phyloP scores from a whole-genome alignment of 2,329 filamentous ascomycete species.

The Colletotrichum sp. region DNA sequence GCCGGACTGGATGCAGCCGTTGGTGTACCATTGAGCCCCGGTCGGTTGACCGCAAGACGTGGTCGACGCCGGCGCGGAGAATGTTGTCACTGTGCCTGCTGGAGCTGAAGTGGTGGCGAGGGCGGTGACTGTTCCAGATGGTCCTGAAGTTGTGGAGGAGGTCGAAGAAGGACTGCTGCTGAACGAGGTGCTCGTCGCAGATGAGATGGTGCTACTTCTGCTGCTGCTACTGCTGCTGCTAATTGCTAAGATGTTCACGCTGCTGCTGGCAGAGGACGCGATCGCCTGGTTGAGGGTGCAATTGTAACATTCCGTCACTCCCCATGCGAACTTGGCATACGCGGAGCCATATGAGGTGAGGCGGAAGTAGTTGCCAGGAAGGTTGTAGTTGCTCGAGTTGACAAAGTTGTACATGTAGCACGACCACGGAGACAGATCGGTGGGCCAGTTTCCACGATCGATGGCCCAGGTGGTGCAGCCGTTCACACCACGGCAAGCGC shows the following conservation, averaged over 20 bases:
- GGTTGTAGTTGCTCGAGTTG: not conserved
- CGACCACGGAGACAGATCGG: not conserved
- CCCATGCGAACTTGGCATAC: not conserved
- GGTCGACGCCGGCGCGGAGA: not conserved
- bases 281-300: not conserved
- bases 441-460: not conserved
- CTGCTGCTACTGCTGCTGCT: not conserved
- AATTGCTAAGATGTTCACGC: not conserved
- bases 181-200: not conserved
- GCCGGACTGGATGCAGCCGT: constrained; percentile 7
- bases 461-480: not conserved
- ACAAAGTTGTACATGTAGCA: not conserved
- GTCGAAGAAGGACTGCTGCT: not conserved
- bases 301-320: not conserved
- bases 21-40: not conserved
- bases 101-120: not conserved
- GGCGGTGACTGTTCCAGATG: not conserved
- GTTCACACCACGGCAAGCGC: not conserved
- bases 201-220: not conserved
- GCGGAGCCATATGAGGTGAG: not conserved
- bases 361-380: not conserved
- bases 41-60: not conserved
- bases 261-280: not conserved
- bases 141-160: not conserved
- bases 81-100: not conserved